Percentiles rank a stretch among this genome's conserved stretches.
Conservation (phyloP, 2,329 filamentous ascomycete species). For the Monilinia polystroma region DNA sequence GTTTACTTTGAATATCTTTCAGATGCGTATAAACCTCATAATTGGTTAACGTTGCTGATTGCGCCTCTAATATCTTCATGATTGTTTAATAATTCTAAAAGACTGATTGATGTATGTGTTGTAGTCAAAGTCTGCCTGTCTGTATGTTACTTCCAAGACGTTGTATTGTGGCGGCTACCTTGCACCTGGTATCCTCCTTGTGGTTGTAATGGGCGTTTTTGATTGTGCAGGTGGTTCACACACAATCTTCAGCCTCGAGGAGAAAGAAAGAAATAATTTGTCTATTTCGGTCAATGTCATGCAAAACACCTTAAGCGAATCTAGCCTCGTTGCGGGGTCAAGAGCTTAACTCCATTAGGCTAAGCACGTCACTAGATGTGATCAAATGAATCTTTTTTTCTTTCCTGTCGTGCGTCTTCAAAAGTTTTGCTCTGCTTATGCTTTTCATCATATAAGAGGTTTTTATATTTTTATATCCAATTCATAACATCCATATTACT, state of each 20-base stretch:
- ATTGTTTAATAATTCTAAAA: neutral
- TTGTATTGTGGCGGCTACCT: conserved; percentile 3
- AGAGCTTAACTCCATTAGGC: conserved; percentile 16
- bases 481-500: neutral
- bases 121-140: neutral
- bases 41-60: conserved; percentile 69
- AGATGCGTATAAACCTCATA: conserved; percentile 71
- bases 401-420: neutral
- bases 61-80: conserved; percentile 70
- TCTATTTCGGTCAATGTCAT: conserved; percentile 18
- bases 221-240: neutral
- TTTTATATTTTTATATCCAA: neutral
- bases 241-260: conserved; percentile 23
- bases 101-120: neutral
- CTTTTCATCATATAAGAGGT: neutral
- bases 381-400: conserved; percentile 5
- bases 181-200: neutral
- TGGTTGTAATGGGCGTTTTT: conserved; percentile 1
- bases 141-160: conserved; percentile 6
- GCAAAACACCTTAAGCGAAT: conserved; percentile 19
- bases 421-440: conserved; percentile 8
- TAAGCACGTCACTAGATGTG: conserved; percentile 21
- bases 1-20: conserved; percentile 49
- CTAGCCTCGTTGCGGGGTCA: conserved; percentile 20
- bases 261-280: conserved; percentile 1